Evolutionary conservation across 129 eudicot genomes (phyloP), one percentile per base, ranked within the genome.

Genomic region (Tanacetum coccineum): DNA sequence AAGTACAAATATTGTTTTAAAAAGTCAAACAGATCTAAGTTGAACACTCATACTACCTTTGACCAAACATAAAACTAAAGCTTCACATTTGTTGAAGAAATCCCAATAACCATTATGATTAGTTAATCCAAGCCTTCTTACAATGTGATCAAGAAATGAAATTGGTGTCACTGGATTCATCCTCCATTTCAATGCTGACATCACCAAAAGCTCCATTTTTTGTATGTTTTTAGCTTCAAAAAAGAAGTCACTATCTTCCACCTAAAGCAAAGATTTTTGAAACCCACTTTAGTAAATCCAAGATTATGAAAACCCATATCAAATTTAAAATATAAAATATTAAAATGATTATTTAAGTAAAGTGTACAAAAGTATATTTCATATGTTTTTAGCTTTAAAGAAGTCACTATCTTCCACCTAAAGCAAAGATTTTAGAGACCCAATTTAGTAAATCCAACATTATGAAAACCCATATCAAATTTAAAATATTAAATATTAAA

Each of bases 101-200:
- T 83, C 87, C 90, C 83, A 85, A 45, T 80, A 90, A 13, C 75
- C 61, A 36, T 36, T 36, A 68, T 85, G 70, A 70, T 61, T 75
- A 15, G 69, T 68, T 61, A 85, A 71, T 2, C 98, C 98, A 70
- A 91, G 95, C 94, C 97, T 84, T 75, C 97, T 83, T 45, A 81
- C 82, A 15, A 87, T 76, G 70, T 87, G 97, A 81, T 91, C 94
- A 70, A 91, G 85, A 80, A 87, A 91, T 40, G 97, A 85, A 20
- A 91, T 64, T 47, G 97, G 97, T 19, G 97, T 91, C 54, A 87
- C 96, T 65, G 91, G 91, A 59, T 92, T 85, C 98, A 88, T 85
- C 83, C 90, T 83, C 98, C 98, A 92, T 73, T 88, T 70, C 14
- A 92, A 85, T 17, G 82, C 58, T 5, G 98, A 88, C 67, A 92